Base-by-base conservation (phyloP, 768 basidiomycete species). In the Xanthoconium stramineum region DNA sequence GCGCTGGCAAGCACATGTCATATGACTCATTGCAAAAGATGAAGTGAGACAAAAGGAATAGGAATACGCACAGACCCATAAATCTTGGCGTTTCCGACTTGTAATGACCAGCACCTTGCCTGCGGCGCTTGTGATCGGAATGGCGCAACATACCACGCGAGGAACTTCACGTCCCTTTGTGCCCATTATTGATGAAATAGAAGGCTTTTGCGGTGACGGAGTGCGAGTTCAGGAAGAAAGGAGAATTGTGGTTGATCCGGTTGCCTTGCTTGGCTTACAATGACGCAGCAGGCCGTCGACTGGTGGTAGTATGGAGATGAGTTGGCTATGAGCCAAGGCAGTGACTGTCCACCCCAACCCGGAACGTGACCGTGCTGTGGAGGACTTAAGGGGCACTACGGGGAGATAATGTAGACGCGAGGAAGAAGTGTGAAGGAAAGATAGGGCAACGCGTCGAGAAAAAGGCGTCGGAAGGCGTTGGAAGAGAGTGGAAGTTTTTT, bases 71-170 rank as follows among this genome's bases (percentile, higher is more conserved):
- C 91, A 89, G 67, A 94, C 89, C 91, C 91, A 94, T 55, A 78
- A 70, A 66, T 90, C 80, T 69, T 85, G 83, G 56, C 88, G 80
- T 69, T 92, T 94, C 57, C 91, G 82, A 71, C 89, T 91, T 24
- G 91, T 92, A 63, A 94, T 80, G 60, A 94, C 81, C 58, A 94
- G 83, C 53, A 94, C 81, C 71, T 91, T 89, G 70, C 83, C 84
- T 7, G 84, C 83, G 29, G 85, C 75, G 60, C 85, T 80, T 45
- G 83, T 76, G 62, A 94, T 90, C 52, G 91, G 91, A 55, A 94
- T 94, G 49, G 91, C 91, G 69, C 91, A 93, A 74, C 91, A 94
- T 63, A 94, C 91, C 72, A 94, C 80, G 69, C 91, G 88, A 52
- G 91, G 91, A 48, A 82, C 82, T 53, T 86, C 74, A 62, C 91